Evolutionary conservation across 176 grass and related monocot species (phyloP).

Genomic region (Thinopyrum elongatum): DNA sequence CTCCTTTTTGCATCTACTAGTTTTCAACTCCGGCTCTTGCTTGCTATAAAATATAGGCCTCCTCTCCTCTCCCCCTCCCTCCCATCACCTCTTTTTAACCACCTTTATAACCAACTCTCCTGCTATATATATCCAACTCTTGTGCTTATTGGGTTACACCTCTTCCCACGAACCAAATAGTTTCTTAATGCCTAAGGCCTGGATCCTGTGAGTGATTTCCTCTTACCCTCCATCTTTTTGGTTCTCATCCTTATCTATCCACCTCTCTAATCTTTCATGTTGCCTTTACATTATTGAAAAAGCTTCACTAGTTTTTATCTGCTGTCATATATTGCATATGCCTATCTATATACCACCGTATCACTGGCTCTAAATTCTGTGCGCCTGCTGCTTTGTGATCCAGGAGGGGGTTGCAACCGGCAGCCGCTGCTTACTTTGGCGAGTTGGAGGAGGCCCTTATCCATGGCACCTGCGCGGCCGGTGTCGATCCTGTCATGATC

Average conservation of each 20-base stretch:
- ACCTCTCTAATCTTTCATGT: constrained; percentile 44
- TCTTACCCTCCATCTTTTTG: constrained; percentile 40
- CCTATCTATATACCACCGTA: not conserved
- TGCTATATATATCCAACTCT: not conserved
- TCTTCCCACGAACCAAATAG: constrained; percentile 66
- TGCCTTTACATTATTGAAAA: constrained; percentile 44
- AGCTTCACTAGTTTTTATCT: constrained; percentile 13
- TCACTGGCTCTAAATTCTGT: constrained; percentile 38
- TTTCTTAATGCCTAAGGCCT: constrained; percentile 69
- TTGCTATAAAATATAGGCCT: constrained; percentile 50
- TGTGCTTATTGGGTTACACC: constrained; percentile 63
- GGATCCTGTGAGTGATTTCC: constrained; percentile 46
- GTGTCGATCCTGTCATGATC: constrained; percentile 42
- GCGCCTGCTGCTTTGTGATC: constrained; percentile 26
- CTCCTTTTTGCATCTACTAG: constrained; percentile 10
- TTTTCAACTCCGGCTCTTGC: constrained; percentile 51
- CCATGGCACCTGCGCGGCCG: constrained; percentile 49
- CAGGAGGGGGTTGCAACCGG: constrained; percentile 49
- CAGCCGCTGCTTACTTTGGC: constrained; percentile 52
- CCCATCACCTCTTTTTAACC: constrained; percentile 38
- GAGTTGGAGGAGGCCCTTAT: constrained; percentile 88
- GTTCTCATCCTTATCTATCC: constrained; percentile 25
- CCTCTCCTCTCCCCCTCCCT: not conserved
- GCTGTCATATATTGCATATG: constrained; percentile 37
- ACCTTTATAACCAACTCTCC: constrained; percentile 62